These are phyloP conservation scores for Ustilaginoidea virens DNA, from an alignment of 2,329 filamentous ascomycete species.

Conservation along the genomic window DNA sequence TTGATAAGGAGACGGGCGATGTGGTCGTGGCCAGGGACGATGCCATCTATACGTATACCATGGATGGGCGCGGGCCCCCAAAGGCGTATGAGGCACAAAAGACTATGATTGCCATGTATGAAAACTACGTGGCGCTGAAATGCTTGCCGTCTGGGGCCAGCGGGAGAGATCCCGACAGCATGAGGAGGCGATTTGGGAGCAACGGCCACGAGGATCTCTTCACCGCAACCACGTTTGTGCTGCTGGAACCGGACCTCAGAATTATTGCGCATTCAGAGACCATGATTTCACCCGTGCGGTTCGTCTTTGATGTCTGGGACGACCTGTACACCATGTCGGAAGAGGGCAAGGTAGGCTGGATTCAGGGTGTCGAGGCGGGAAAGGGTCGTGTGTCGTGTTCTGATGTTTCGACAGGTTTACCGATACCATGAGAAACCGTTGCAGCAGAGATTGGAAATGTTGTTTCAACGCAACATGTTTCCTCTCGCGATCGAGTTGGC, in stretches of 20 bases:
- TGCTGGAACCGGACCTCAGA: conserved; percentile 83
- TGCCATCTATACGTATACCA: conserved; percentile 85
- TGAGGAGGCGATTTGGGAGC: conserved; percentile 58
- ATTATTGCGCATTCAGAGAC: conserved; percentile 84
- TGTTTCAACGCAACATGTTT: conserved; percentile 90
- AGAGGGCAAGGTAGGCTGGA: conserved; percentile 62
- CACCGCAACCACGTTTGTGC: conserved; percentile 72
- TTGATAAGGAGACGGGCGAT: conserved; percentile 65
- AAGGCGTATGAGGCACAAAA: conserved; percentile 89
- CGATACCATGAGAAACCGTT: conserved; percentile 84
- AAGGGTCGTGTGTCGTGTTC: background rate
- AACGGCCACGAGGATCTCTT: conserved; percentile 60
- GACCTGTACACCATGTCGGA: conserved; percentile 81
- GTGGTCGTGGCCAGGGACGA: conserved; percentile 89
- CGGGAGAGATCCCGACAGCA: conserved; percentile 38
- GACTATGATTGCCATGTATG: conserved; percentile 61
- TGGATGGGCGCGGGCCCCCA: conserved; percentile 71
- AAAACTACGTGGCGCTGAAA: conserved; percentile 75
- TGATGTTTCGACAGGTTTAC: conserved; percentile 43
- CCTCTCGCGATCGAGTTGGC: conserved; percentile 84
- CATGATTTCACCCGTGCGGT: conserved; percentile 63
- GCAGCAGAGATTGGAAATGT: conserved; percentile 78
- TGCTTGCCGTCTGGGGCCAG: conserved; percentile 53
- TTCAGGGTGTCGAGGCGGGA: background rate
- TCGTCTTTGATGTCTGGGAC: conserved; percentile 76